phyloP scores from a whole-genome alignment of 1,284 basidiomycete genomes.

The Heterobasidion annosum region DNA sequence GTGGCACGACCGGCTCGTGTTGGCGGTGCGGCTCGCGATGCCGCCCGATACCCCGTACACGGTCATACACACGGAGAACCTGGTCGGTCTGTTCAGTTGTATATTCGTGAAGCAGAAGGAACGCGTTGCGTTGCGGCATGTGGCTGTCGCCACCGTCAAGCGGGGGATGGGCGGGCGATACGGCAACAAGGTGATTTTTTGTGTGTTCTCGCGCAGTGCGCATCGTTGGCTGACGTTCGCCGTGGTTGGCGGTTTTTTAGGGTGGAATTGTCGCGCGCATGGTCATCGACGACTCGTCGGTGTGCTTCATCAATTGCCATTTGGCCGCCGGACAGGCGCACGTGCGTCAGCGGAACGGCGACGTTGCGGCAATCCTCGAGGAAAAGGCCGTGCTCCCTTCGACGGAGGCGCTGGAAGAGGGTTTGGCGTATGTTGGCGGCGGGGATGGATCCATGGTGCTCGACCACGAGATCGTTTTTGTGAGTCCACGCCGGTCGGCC shows the following conservation, averaged over 20 bases:
- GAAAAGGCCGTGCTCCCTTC: slow-evolving; percentile 65
- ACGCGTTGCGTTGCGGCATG: slow-evolving; percentile 53
- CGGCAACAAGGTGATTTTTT: slow-evolving; percentile 78
- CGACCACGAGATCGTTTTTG: slow-evolving; percentile 91
- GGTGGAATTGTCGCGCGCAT: slow-evolving; percentile 90
- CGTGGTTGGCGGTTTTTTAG: slow-evolving; percentile 26
- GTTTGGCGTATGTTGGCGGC: slow-evolving; percentile 74
- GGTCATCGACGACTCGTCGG: slow-evolving; percentile 82
- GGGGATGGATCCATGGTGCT: slow-evolving; percentile 92
- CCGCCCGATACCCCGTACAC: slow-evolving; percentile 64
- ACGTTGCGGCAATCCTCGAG: slow-evolving; percentile 81
- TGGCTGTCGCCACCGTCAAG: slow-evolving; percentile 77
- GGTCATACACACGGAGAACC: slow-evolving; percentile 78
- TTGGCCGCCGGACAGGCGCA: slow-evolving; percentile 89
- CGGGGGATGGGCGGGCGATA: slow-evolving; percentile 88
- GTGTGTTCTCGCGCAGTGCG: background rate
- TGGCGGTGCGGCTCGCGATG: slow-evolving; percentile 65
- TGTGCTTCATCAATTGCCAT: slow-evolving; percentile 96
- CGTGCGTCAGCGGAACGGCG: slow-evolving; percentile 76
- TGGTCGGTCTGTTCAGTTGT: slow-evolving; percentile 87
- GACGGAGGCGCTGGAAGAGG: slow-evolving; percentile 30
- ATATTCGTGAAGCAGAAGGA: slow-evolving; percentile 75
- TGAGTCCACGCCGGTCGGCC: slow-evolving; percentile 32
- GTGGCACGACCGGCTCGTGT: slow-evolving; percentile 79
- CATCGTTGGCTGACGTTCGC: background rate